These are phyloP conservation scores for Cairneyella variabilis DNA, from an alignment of 495 filamentous ascomycete genomes.

Conservation along the genomic window DNA sequence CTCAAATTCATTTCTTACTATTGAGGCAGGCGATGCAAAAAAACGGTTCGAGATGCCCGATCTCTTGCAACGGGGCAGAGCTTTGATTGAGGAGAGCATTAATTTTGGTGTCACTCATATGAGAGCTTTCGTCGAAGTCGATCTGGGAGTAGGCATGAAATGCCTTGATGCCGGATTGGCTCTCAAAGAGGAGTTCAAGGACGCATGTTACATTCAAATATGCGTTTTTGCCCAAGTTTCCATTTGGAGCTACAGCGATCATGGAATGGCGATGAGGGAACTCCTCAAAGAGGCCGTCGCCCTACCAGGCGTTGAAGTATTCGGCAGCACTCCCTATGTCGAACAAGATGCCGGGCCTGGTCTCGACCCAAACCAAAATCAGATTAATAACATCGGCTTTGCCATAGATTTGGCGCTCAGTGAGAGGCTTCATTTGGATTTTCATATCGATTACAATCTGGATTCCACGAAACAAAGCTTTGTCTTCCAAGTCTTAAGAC, in stretches of 20 bases:
- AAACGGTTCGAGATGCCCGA: conserved; percentile 54
- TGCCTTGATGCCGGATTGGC: conserved; percentile 55
- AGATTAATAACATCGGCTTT: conserved; percentile 61
- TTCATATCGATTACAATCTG: conserved; percentile 72
- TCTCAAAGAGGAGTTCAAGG: conserved; percentile 53
- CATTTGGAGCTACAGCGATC: conserved; percentile 53
- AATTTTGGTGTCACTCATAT: conserved; percentile 65
- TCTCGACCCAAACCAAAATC: no score
- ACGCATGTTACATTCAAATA: conserved; percentile 61
- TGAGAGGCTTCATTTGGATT: conserved; percentile 57
- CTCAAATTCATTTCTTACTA: neutral
- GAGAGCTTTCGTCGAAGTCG: conserved; percentile 72
- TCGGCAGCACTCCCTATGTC: conserved; percentile 72
- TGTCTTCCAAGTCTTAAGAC: conserved; percentile 49
- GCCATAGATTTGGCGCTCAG: conserved; percentile 46
- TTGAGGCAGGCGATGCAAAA: conserved; percentile 48
- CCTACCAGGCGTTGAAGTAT: conserved; percentile 47
- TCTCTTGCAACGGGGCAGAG: conserved; percentile 57
- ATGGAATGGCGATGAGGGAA: conserved; percentile 37
- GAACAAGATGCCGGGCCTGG: conserved; percentile 44
- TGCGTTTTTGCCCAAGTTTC: conserved; percentile 71
- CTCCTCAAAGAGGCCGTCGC: conserved; percentile 47
- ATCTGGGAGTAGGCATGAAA: conserved; percentile 52
- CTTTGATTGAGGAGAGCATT: conserved; percentile 65
- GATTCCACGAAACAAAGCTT: conserved; percentile 42